Evolutionary conservation across 805 yeast species (phyloP).

Genomic region (Grigorovia yakushimaensis): DNA sequence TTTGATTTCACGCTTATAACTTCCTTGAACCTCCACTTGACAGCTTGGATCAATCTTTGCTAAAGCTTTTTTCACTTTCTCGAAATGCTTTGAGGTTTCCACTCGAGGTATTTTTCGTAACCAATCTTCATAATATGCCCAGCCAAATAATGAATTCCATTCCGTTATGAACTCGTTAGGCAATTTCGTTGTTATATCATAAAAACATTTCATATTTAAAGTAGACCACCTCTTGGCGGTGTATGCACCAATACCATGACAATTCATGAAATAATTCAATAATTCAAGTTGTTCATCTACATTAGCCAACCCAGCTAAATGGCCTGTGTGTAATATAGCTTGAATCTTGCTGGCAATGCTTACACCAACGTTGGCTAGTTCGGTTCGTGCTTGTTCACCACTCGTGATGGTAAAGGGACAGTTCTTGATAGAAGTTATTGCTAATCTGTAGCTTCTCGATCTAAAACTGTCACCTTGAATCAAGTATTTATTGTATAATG

Average conservation of each 20-base stretch:
- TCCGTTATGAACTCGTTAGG: slow-evolving; percentile 12
- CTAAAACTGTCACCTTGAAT: slow-evolving; percentile 22
- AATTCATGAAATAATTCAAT: slow-evolving; percentile 19
- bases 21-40: slow-evolving; percentile 23
- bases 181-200: slow-evolving; percentile 11
- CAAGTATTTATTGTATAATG: slow-evolving; percentile 16
- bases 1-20: slow-evolving; percentile 20
- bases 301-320: slow-evolving; percentile 17
- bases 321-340: slow-evolving; percentile 16
- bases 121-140: slow-evolving; percentile 29
- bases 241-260: slow-evolving; percentile 23
- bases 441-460: slow-evolving; percentile 22
- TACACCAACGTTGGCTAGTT: slow-evolving; percentile 18
- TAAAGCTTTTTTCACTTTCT: slow-evolving; percentile 12
- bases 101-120: slow-evolving; percentile 13
- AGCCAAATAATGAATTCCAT: slow-evolving; percentile 27
- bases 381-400: slow-evolving; percentile 19
- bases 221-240: slow-evolving; percentile 21
- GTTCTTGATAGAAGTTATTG: slow-evolving; percentile 15
- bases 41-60: slow-evolving; percentile 12
- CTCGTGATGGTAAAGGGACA: slow-evolving; percentile 15
- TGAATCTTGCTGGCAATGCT: slow-evolving; percentile 27
- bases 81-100: slow-evolving; percentile 19
- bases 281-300: slow-evolving; percentile 9
- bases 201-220: slow-evolving; percentile 12